Evolutionary conservation across 129 eudicot species (phyloP).

Genomic region (Flaveria brownii): DNA sequence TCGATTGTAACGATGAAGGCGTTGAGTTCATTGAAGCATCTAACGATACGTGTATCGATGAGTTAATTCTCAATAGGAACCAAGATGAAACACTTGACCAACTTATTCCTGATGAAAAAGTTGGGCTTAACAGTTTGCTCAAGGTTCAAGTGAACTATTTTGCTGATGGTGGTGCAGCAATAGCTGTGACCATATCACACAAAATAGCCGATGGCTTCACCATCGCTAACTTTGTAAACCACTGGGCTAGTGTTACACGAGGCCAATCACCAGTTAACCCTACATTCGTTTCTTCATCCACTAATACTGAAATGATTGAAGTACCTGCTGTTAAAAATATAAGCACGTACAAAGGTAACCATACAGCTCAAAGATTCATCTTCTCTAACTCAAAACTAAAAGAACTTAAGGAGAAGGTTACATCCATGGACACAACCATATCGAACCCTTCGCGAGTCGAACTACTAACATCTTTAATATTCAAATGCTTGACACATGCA

Average conservation of each 20-base stretch:
- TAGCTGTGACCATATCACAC: slow-evolving; percentile 10
- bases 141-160: slow-evolving; percentile 1
- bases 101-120: neutral
- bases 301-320: neutral
- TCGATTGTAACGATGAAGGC: slow-evolving; percentile 21
- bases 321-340: neutral
- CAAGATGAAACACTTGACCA: slow-evolving; percentile 1
- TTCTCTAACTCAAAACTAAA: slow-evolving; percentile 25
- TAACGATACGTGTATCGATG: neutral
- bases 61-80: neutral
- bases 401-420: slow-evolving; percentile 12
- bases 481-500: slow-evolving; percentile 7
- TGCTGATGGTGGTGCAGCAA: neutral
- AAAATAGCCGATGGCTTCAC: neutral
- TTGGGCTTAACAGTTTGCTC: neutral
- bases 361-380: slow-evolving; percentile 10
- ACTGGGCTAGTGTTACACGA: slow-evolving; percentile 12
- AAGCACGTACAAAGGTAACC: neutral
- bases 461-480: slow-evolving; percentile 13
- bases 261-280: neutral
- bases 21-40: slow-evolving; percentile 16
- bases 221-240: neutral
- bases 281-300: neutral
- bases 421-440: neutral
- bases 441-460: slow-evolving; percentile 23